Conservation (phyloP, 208 protist genomes). For the Polymyxa betae region DNA sequence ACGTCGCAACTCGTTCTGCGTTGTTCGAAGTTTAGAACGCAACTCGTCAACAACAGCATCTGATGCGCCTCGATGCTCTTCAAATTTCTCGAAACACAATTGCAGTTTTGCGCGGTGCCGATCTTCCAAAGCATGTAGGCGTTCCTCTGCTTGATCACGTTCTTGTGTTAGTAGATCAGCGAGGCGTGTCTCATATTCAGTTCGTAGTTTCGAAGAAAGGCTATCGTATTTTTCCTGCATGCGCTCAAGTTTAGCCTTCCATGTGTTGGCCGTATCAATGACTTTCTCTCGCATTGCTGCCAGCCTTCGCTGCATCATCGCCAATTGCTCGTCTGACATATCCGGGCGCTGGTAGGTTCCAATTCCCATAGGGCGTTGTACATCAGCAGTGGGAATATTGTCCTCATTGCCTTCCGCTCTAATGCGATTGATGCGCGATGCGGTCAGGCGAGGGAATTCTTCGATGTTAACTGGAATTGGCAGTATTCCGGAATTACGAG, state of each 20-base stretch:
- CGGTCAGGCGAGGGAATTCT: neutral
- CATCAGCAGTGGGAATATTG: neutral
- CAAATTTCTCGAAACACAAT: conserved; percentile 52
- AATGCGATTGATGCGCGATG: neutral
- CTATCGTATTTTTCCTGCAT: conserved; percentile 45
- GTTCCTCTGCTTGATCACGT: neutral
- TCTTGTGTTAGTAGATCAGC: neutral
- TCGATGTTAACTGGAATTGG: conserved; percentile 3
- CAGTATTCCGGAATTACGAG: neutral
- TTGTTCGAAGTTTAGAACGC: neutral
- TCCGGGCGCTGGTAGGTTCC: no score
- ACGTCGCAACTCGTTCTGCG: neutral
- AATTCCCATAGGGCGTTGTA: neutral
- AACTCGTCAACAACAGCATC: neutral
- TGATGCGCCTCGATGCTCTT: neutral
- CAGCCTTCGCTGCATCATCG: neutral
- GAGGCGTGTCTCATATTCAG: neutral
- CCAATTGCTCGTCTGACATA: neutral
- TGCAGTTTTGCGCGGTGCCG: conserved; percentile 1
- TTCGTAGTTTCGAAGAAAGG: neutral
- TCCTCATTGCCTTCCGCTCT: neutral
- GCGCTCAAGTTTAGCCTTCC: conserved; percentile 42
- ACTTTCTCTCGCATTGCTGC: conserved; percentile 46
- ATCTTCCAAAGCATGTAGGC: neutral
- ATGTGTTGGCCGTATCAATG: conserved; percentile 31